phyloP scores from a whole-genome alignment of 768 basidiomycete species.

The Tephrocybe rancida region DNA sequence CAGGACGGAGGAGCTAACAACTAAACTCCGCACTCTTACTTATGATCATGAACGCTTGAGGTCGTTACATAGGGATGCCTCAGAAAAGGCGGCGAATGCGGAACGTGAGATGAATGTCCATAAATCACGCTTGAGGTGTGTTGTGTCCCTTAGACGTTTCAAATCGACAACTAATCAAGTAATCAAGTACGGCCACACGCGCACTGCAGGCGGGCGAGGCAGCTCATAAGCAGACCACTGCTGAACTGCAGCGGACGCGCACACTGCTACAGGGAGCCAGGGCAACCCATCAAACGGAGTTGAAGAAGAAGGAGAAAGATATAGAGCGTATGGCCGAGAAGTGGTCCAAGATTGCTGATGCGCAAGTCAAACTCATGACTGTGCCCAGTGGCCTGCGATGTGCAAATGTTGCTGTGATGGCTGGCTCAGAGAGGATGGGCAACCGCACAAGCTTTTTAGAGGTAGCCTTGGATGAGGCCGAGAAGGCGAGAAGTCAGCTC shows the following conservation, averaged over 20 bases:
- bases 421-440: conserved; percentile 45
- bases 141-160: conserved; percentile 14
- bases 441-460: conserved; percentile 63
- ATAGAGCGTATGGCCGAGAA: conserved; percentile 73
- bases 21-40: conserved; percentile 73
- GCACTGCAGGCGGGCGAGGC: conserved; percentile 60
- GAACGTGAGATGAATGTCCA: conserved; percentile 78
- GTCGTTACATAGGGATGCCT: conserved; percentile 60
- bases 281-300: conserved; percentile 65
- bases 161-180: neutral
- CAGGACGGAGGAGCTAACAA: conserved; percentile 73
- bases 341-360: conserved; percentile 72
- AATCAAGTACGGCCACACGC: conserved; percentile 51
- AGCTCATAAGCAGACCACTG: conserved; percentile 69
- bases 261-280: conserved; percentile 69
- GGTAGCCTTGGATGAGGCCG: conserved; percentile 71
- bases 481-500: conserved; percentile 62
- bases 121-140: conserved; percentile 74
- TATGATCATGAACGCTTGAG: conserved; percentile 82
- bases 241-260: conserved; percentile 75
- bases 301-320: conserved; percentile 84
- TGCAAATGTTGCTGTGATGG: conserved; percentile 50
- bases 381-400: conserved; percentile 55
- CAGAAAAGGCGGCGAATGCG: conserved; percentile 66
- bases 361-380: conserved; percentile 59